phyloP scores from a whole-genome alignment of 148 eudicot species.

The Suaeda aralocaspica region DNA sequence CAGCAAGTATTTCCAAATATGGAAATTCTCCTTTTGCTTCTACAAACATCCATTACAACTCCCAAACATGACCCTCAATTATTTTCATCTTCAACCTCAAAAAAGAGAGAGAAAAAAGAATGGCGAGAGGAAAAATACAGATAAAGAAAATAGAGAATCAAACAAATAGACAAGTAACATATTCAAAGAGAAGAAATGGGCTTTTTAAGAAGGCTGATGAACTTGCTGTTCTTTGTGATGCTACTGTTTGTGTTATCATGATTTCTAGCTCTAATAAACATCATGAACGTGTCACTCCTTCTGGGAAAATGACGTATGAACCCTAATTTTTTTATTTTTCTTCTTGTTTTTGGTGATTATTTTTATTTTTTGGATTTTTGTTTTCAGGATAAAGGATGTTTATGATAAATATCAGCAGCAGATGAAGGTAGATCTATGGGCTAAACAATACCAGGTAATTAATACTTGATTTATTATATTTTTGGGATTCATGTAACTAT shows the following conservation, averaged over 20 bases:
- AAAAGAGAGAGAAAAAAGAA: conserved; percentile 20
- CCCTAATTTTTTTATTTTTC: background rate
- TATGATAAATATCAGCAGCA: conserved; percentile 62
- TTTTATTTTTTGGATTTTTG: background rate
- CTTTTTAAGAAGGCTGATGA: conserved; percentile 86
- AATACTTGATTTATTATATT: background rate
- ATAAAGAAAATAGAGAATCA: conserved; percentile 80
- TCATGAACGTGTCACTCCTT: conserved; percentile 70
- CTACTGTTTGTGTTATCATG: conserved; percentile 78
- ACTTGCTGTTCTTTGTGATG: conserved; percentile 80
- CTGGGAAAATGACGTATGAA: conserved; percentile 41
- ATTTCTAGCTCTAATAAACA: conserved; percentile 62
- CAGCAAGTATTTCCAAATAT: conserved; percentile 22
- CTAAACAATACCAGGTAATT: conserved; percentile 74
- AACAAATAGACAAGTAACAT: conserved; percentile 87
- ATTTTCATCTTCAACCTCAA: background rate
- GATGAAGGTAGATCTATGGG: conserved; percentile 61
- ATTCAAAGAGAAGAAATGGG: conserved; percentile 81
- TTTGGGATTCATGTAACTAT: too few relatives aligned
- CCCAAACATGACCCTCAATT: too few relatives aligned
- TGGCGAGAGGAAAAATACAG: conserved; percentile 93
- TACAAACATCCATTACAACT: too few relatives aligned
- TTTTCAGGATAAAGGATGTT: conserved; percentile 53
- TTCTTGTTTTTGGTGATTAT: background rate
- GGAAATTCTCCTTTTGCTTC: background rate